Percentiles rank a stretch among this genome's conserved stretches.
Conservation (phyloP, 257 asterid genomes). For the Rubia yunnanensis region DNA sequence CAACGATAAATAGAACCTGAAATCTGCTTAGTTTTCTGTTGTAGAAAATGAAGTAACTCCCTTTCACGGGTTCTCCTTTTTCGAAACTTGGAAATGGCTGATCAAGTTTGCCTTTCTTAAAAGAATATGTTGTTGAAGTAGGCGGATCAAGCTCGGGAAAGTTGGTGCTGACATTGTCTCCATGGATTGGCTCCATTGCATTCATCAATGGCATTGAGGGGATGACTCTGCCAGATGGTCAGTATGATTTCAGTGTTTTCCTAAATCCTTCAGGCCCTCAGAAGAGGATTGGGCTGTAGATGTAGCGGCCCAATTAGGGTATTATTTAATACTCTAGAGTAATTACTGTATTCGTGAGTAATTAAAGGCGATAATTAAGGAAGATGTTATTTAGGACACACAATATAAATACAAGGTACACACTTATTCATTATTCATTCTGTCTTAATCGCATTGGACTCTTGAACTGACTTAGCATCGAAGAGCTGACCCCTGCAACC, state of each 20-base stretch:
- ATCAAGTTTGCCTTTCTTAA: conserved; percentile 16
- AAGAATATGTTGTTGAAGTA: conserved; percentile 30
- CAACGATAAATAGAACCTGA: conserved; percentile 13
- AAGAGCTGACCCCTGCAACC: no score
- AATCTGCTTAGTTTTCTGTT: conserved; percentile 28
- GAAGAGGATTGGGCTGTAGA: no score
- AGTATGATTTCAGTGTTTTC: conserved; percentile 16
- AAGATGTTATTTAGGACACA: no score
- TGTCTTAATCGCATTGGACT: no score
- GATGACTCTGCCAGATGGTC: conserved; percentile 24
- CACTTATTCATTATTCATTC: no score
- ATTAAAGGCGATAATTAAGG: no score
- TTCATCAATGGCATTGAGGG: conserved; percentile 30
- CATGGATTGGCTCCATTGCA: conserved; percentile 25
- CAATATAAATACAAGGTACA: no score
- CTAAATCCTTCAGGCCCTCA: conserved; percentile 18
- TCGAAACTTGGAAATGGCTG: conserved; percentile 12
- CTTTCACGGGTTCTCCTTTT: conserved; percentile 27
- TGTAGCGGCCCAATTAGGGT: no score
- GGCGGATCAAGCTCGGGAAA: conserved; percentile 17
- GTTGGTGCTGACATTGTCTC: conserved; percentile 20
- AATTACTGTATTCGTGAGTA: no score
- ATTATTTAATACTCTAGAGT: no score
- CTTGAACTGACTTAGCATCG: no score
- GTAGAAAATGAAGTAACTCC: conserved; percentile 28